Base-by-base conservation (phyloP, 108 stramenopile species). In the Cylindrotheca fusiformis region DNA sequence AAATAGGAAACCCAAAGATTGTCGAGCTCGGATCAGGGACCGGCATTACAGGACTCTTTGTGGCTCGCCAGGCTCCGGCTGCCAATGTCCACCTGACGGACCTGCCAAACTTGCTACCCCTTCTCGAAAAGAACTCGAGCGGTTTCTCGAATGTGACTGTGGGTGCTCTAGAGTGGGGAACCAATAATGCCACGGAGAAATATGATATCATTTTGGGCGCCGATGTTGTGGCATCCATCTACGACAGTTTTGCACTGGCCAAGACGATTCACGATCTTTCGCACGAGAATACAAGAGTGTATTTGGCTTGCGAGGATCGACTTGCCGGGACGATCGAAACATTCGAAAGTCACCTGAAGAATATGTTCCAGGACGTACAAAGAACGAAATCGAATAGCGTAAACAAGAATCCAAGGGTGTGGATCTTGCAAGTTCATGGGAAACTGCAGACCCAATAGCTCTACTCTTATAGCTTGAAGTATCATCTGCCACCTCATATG, bases 21-120 rank as follows among this genome's bases (percentile, higher is more conserved):
- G 44, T 88, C 23, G 92, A 93, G 64, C 68, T 93, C n/a, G 92
- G 92, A n/a, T 69, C 83, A 21, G 92, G 92, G 2, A 90, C 88
- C 1, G 92, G 92, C 12, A 65, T 90, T 2, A 72, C 78, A 30
- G 86, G 87, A 22, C 30, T 89, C 14, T 76, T 89, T 74, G 46
- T 89, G 25, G 87, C 84, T 19, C 60, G 76, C 24, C 67, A 71
- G 18, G 22, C 71, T 48, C 55, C 78, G 6, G 46, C 60, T 17
- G 60, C 69, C 32, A 58, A 74, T 46, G 83, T 90, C 0, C 69
- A 70, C 10, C 56, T 93, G 48, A 90, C 88, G 1, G 92, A 93
- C 60, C 59, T 93, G 55, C 84, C 86, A 4, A 61, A 67, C 27
- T 68, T 93, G 25, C 25, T 75, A 49, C 80, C 80, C 18, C 55